Conservation (phyloP, 352 stramenopile species). For the Discostella stelligera region DNA sequence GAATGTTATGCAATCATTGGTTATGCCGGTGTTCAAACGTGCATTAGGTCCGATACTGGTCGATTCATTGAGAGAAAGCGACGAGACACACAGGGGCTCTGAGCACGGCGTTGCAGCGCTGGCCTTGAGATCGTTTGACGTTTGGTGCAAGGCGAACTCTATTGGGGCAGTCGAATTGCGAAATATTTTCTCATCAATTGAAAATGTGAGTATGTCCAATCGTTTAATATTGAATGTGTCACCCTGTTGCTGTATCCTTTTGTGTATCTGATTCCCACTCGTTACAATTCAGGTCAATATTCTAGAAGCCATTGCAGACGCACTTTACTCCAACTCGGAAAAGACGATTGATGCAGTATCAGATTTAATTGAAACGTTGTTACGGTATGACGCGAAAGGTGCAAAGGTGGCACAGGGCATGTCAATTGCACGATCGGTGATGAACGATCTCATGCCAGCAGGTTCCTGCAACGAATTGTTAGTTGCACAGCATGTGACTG, state of each 20-base stretch:
- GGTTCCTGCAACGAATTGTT: constrained; percentile 15
- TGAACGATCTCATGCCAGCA: constrained; percentile 11
- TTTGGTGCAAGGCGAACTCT: constrained; percentile 59
- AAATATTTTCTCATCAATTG: constrained; percentile 41
- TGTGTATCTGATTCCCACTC: not conserved
- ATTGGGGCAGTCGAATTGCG: constrained; percentile 41
- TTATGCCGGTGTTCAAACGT: constrained; percentile 44
- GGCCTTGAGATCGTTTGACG: constrained; percentile 55
- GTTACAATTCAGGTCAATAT: constrained; percentile 61
- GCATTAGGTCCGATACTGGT: constrained; percentile 59
- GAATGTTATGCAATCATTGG: constrained; percentile 54
- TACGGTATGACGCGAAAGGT: constrained; percentile 40
- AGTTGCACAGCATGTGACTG: constrained; percentile 33
- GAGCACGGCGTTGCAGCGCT: constrained; percentile 36
- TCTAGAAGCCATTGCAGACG: constrained; percentile 64
- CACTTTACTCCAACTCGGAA: constrained; percentile 72
- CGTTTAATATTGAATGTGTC: not conserved
- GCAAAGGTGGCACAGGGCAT: constrained; percentile 29
- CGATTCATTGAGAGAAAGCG: constrained; percentile 41
- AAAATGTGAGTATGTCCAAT: constrained; percentile 9
- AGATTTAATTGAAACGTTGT: constrained; percentile 64
- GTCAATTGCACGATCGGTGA: constrained; percentile 39
- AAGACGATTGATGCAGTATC: constrained; percentile 65
- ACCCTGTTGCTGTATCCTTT: not conserved
- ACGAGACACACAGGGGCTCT: constrained; percentile 14